Evolutionary conservation across 176 grass and related monocot genomes (phyloP).

Genomic region (Tuctoria greenei): DNA sequence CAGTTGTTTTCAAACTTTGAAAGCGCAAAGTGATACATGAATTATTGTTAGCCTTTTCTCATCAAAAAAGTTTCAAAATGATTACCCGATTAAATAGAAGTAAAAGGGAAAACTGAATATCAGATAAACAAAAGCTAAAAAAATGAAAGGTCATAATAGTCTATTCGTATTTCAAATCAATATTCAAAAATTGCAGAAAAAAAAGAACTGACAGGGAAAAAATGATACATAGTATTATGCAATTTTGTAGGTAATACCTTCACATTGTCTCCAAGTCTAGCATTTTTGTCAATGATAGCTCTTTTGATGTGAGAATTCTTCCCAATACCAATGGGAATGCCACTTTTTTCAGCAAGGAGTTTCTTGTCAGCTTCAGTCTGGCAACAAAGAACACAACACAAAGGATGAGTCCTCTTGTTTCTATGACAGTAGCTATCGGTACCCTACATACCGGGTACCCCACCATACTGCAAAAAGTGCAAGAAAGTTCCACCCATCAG

Average conservation of each 20-base stretch:
- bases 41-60: not conserved
- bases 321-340: conserved; percentile 89
- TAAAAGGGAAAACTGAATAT: not conserved
- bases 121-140: not conserved
- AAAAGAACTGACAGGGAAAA: not conserved
- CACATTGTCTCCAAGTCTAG: conserved; percentile 94
- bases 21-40: conserved; percentile 4
- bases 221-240: not conserved
- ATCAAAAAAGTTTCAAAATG: not conserved
- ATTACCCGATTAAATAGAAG: not conserved
- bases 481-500: no score
- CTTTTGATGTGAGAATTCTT: conserved; percentile 80
- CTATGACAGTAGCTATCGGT: not conserved
- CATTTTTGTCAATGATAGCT: conserved; percentile 99
- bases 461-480: no score
- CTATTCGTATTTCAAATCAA: not conserved
- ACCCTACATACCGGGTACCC: no score
- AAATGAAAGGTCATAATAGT: not conserved
- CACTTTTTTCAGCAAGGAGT: conserved; percentile 59
- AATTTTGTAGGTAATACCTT: conserved; percentile 38
- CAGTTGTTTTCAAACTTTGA: not conserved
- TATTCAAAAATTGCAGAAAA: not conserved
- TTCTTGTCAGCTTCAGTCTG: conserved; percentile 90
- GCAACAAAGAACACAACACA: conserved; percentile 24
- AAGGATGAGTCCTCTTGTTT: conserved; percentile 15